phyloP scores from a whole-genome alignment of 768 basidiomycete genomes.

The Lactifluus echinatus region DNA sequence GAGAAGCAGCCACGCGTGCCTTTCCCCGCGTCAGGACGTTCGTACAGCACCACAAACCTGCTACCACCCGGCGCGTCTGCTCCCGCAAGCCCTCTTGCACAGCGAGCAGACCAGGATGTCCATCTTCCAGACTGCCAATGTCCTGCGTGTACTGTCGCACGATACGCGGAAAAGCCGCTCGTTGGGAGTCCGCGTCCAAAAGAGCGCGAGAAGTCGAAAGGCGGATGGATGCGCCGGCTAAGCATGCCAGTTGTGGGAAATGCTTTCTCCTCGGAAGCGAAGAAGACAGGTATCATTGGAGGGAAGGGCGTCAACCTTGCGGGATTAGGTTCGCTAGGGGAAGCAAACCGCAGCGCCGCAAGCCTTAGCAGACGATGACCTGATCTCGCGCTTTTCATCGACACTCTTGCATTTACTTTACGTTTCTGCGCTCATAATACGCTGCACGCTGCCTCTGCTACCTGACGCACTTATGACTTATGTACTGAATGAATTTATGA shows the following conservation, averaged over 20 bases:
- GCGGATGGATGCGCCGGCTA: slow-evolving; percentile 66
- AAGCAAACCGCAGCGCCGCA: slow-evolving; percentile 7
- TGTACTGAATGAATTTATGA: neutral
- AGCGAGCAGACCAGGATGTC: slow-evolving; percentile 22
- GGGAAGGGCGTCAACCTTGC: slow-evolving; percentile 1
- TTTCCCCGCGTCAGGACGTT: slow-evolving; percentile 26
- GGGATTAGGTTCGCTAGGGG: slow-evolving; percentile 2
- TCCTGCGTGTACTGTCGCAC: slow-evolving; percentile 49
- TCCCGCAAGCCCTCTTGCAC: slow-evolving; percentile 6
- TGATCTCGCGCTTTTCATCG: neutral
- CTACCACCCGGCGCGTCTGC: slow-evolving; percentile 27
- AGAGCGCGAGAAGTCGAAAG: slow-evolving; percentile 48
- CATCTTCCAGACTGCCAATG: slow-evolving; percentile 65
- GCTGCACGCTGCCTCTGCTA: no score
- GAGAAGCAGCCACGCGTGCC: slow-evolving; percentile 5
- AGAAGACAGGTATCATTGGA: slow-evolving; percentile 26
- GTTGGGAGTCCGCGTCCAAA: slow-evolving; percentile 37
- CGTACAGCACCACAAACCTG: slow-evolving; percentile 38
- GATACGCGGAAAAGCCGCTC: slow-evolving; percentile 35
- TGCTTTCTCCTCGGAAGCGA: slow-evolving; percentile 51
- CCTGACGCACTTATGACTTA: no score
- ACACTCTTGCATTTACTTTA: no score
- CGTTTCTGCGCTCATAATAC: no score
- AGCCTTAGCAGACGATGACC: slow-evolving; percentile 14
- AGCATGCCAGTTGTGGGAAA: slow-evolving; percentile 61